Evolutionary conservation across 768 basidiomycete genomes (phyloP), one percentile per base, ranked within the genome.

Genomic region (Rhizopogon roseolus): DNA sequence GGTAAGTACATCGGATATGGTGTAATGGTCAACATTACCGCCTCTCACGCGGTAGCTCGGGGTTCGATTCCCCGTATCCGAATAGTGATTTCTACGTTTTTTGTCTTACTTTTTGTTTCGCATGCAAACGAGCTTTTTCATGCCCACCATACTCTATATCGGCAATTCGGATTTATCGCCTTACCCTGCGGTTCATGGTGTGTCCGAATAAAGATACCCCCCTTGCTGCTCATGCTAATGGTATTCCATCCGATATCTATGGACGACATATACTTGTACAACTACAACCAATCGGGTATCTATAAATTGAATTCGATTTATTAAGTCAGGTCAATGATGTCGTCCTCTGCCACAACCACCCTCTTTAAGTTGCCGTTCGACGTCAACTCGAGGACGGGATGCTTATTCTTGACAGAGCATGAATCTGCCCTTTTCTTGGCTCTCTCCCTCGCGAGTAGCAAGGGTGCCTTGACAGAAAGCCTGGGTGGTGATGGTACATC

Each of bases 41-140:
- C 22, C 22, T 22, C 22, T 22, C 22, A 22, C 68, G 77, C 77
- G 75, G 76, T 71, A 76, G 77, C 77, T 77, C 76, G 76, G 76
- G 76, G 76, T 77, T 78, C 76, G 76, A 77, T 73, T 77, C 76
- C 76, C 76, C 75, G 76, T 78, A 76, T 69, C 75, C 72, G 74
- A 78, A 22, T 22, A 22, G 3, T 3, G 22, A 22, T 22, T 3
- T 22, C 22, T 22, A 22, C 22, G n/a, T n/a, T n/a, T n/a, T n/a
- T n/a, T n/a, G n/a, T n/a, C n/a, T n/a, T n/a, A n/a, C n/a, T n/a
- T n/a, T n/a, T n/a, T n/a, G n/a, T n/a, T n/a, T n/a, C n/a, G n/a
- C n/a, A n/a, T n/a, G n/a, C n/a, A n/a, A n/a, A n/a, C n/a, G n/a
- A n/a, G n/a, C n/a, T n/a, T n/a, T n/a, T n/a, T n/a, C n/a, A n/a